Evolutionary conservation across 257 asterid species (phyloP), one percentile per base, ranked within the genome.

Genomic region (Plantago major): DNA sequence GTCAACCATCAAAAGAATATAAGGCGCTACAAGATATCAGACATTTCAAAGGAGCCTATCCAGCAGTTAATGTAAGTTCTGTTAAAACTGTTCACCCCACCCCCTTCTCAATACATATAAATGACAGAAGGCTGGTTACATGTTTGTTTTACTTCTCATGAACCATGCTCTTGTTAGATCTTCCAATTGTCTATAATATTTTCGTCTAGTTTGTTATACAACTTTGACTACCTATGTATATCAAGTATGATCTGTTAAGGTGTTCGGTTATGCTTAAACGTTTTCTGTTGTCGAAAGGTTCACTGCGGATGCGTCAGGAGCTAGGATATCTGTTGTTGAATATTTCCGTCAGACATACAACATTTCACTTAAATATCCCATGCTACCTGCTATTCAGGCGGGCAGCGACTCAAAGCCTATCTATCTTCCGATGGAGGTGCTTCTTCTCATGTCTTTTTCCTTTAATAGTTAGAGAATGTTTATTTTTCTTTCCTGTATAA

Each of bases 371-470:
- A n/a, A 13, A 14, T 65, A 61, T 67, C 82, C 84, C 0, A 11
- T 4, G 42, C 60, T 91, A 67, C 96, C 94, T 17, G 92, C 95
- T 2, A n/a, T 91, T 64, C 84, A 76, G 62, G 68, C 79, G 13
- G 98, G 98, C 9, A 84, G 60, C 62, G 86, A 62, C 52, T 11
- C 87, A 15, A 88, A 65, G 46, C 89, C 96, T 0, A 66, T 63
- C 0, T 82, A 75, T 78, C 67, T 88, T 54, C 98, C 98, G 0
- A 86, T 91, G 93, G 98, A 91, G 97, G 98, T 88, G 62, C 10
- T 18, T 1, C 37, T 14, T 42, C 3, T 9, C 22, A 13, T 30
- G 46, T 40, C 11, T 17, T 66, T 62, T 38, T 16, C 64, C 11
- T 9, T n/a, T 46, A 19, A 15, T 37, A 9, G 10, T 30, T 51